These are phyloP conservation scores for Paramarasmius palmivorus DNA, from an alignment of 1,284 basidiomycete species.

Conservation along the genomic window DNA sequence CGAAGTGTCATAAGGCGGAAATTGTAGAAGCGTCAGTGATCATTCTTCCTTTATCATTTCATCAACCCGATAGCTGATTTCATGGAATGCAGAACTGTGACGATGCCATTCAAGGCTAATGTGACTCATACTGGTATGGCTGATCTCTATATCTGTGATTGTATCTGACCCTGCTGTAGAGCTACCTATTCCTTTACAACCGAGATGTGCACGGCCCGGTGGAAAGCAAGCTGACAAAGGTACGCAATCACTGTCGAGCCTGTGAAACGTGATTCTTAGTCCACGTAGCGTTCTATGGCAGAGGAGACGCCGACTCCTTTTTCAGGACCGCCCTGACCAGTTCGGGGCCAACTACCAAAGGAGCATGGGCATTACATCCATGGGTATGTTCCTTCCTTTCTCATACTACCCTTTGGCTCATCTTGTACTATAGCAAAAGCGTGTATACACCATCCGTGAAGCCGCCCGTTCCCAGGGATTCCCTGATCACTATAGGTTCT, in stretches of 20 bases:
- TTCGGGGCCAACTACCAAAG: constrained; percentile 48
- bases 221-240: constrained; percentile 22
- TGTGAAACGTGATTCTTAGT: constrained; percentile 1
- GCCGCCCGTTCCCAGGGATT: constrained; percentile 73
- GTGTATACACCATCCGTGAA: constrained; percentile 63
- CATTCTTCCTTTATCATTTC: not conserved
- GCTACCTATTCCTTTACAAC: constrained; percentile 39
- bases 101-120: constrained; percentile 45
- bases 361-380: constrained; percentile 57
- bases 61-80: not conserved
- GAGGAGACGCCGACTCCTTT: constrained; percentile 47
- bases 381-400: constrained; percentile 38
- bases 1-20: constrained; percentile 35
- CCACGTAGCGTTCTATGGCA: constrained; percentile 48
- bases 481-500: constrained; percentile 62
- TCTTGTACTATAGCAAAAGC: constrained; percentile 51
- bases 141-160: constrained; percentile 2
- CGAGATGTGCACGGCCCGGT: constrained; percentile 30
- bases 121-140: constrained; percentile 47
- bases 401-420: not conserved
- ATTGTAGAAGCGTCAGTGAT: constrained; percentile 53
- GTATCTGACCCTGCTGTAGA: constrained; percentile 33
- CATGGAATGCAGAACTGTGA: constrained; percentile 41
- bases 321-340: constrained; percentile 64
- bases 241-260: constrained; percentile 6